Evolutionary conservation across 2,329 filamentous ascomycete species (phyloP), one percentile per base, ranked within the genome.

Genomic region (Aspergillus hiratsukae): DNA sequence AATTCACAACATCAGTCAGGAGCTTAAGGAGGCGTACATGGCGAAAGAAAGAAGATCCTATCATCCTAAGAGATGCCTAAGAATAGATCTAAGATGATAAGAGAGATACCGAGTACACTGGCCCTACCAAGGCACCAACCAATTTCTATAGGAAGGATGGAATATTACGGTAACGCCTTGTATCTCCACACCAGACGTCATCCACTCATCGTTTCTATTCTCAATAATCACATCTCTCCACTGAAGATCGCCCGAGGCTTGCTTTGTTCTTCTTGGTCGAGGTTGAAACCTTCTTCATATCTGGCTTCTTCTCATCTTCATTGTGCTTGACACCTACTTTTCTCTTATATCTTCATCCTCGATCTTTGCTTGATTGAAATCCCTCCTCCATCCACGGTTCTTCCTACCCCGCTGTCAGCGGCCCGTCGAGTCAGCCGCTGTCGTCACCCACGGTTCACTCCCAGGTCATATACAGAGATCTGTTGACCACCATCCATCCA

Each of bases 381-480:
- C 31, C 14, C 31, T 40, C 11, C 21, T 48, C 19, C 23, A 50
- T 29, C 61, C 60, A 61, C 63, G 61, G 64, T 64, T 65, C 58
- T 54, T 53, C 27, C 54, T 37, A 60, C 62, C 62, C 61, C 61
- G 55, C 60, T 54, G 57, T 61, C 57, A 53, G 46, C 61, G 67
- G 66, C 63, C 64, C 66, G 66, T 59, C 53, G 57, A 66, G 70
- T 72, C 70, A 72, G 62, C 70, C 68, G 69, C 66, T 58, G 56
- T 63, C 65, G 64, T 69, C 69, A 72, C 66, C 69, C 70, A 72
- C 69, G 69, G 70, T 72, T 70, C 65, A 45, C 52, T 25, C 49
- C n/a, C 43, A 37, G 54, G 52, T 52, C 54, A 55, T 54, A 55
- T 46, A 49, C n/a, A 23, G 9, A 23, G 23, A 11, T 46, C 41